Evolutionary conservation across 1,284 basidiomycete species (phyloP).

Genomic region (Austroboletus sp.): DNA sequence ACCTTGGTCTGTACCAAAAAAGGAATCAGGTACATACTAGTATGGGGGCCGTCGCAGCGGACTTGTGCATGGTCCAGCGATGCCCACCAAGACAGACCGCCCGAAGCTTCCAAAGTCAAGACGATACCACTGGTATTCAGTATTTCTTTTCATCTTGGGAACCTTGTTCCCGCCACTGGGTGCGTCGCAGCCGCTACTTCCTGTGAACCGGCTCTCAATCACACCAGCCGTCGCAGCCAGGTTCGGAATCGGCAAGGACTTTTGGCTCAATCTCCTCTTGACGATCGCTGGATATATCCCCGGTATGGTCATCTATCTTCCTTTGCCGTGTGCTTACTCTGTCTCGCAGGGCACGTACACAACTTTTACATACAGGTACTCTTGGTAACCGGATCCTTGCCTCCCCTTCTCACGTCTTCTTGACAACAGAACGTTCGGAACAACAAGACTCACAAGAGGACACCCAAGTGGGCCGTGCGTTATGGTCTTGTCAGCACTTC

Average conservation of each 20-base stretch:
- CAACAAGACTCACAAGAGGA: slow-evolving; percentile 85
- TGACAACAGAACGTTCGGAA: slow-evolving; percentile 79
- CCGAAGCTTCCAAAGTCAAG: slow-evolving; percentile 64
- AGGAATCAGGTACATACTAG: slow-evolving; percentile 3
- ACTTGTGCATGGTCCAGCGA: slow-evolving; percentile 12
- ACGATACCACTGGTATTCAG: slow-evolving; percentile 76
- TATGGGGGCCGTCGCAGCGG: background rate
- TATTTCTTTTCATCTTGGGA: slow-evolving; percentile 77
- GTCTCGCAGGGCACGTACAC: slow-evolving; percentile 63
- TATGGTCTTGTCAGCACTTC: slow-evolving; percentile 81
- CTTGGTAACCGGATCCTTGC: slow-evolving; percentile 1
- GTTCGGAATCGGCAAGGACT: slow-evolving; percentile 89
- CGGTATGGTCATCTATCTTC: slow-evolving; percentile 42
- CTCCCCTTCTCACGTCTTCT: slow-evolving; percentile 7
- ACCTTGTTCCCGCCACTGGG: slow-evolving; percentile 83
- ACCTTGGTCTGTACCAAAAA: slow-evolving; percentile 5
- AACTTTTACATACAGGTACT: slow-evolving; percentile 87
- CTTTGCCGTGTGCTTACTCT: slow-evolving; percentile 8
- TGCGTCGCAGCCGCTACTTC: slow-evolving; percentile 34
- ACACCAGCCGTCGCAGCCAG: slow-evolving; percentile 81
- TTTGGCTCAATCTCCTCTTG: slow-evolving; percentile 86
- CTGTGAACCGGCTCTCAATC: slow-evolving; percentile 4
- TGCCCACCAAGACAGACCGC: slow-evolving; percentile 35
- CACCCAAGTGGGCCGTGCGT: slow-evolving; percentile 89
- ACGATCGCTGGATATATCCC: slow-evolving; percentile 89